Base-by-base conservation (phyloP, 1,284 basidiomycete species). In the Cutaneotrichosporon sp. region DNA sequence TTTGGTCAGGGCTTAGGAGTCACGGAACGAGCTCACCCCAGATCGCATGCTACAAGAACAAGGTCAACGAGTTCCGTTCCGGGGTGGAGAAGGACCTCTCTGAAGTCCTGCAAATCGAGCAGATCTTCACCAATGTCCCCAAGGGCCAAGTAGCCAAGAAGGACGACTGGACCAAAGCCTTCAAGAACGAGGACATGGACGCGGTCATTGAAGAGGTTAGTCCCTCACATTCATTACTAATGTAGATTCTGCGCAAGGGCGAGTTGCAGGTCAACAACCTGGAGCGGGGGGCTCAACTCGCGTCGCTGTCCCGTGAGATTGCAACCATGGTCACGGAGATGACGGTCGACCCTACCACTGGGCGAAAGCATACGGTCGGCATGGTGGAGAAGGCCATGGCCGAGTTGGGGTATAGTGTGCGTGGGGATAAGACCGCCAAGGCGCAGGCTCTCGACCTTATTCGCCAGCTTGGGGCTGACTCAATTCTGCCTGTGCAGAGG, bases 21-120 rank as follows among this genome's bases (percentile, higher is more conserved):
- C 26, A 26, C 49, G n/a, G 26, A 22, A 51, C 16, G 6, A 30
- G 51, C 61, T 63, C 10, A 63, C 42, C 2, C 30, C 65, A 94
- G 91, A 91, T 99, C 72, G 96, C 96, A 56, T 98, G 95, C 81
- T 98, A 98, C 84, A 97, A 98, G 85, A 99, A 99, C 83, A 98
- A 98, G 82, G 96, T 98, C 22, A 90, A 94, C 71, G 95, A 97
- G 81, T 99, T 90, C 88, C 84, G 96, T 63, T 92, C 87, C 61
- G 93, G 93, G 66, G 90, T 96, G 89, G 96, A 99, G 84, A 95
- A 89, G 46, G 90, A 92, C 81, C 81, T 99, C 42, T 92, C 97
- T 72, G 96, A 99, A 74, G 93, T 99, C 32, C 86, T 99, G 30
- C 97, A 99, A 81, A 97, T 98, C 76, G 90, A 89, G 73, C 94